Conservation (phyloP, 495 filamentous ascomycete species). For the Penicillium crystallinum region DNA sequence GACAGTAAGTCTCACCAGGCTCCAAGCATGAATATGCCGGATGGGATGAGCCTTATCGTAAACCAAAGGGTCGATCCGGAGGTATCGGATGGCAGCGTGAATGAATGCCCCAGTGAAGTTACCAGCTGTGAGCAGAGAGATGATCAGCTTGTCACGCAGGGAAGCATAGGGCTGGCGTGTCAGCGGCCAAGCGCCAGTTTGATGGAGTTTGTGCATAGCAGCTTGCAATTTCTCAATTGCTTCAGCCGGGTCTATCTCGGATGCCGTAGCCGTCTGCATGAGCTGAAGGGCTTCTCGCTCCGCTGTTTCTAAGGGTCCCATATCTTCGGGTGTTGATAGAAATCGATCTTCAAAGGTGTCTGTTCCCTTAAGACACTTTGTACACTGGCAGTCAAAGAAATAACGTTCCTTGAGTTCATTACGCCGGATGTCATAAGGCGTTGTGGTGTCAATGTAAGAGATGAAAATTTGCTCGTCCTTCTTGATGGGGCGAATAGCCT, state of each 20-base stretch:
- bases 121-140: slow-evolving; percentile 25
- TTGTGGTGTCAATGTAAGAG: slow-evolving; percentile 61
- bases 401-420: slow-evolving; percentile 52
- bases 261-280: slow-evolving; percentile 15
- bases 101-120: slow-evolving; percentile 31
- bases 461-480: slow-evolving; percentile 60
- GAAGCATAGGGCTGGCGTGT: slow-evolving; percentile 39
- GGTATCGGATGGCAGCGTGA: slow-evolving; percentile 35
- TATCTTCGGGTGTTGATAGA: slow-evolving; percentile 7
- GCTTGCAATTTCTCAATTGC: slow-evolving; percentile 20
- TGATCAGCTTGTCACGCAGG: slow-evolving; percentile 35
- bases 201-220: slow-evolving; percentile 21
- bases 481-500: slow-evolving; percentile 43
- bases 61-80: slow-evolving; percentile 34
- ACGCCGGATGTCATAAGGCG: slow-evolving; percentile 42
- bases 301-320: slow-evolving; percentile 12
- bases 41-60: slow-evolving; percentile 38
- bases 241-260: slow-evolving; percentile 9
- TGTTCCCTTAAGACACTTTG: slow-evolving; percentile 41
- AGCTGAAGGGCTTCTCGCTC: slow-evolving; percentile 25
- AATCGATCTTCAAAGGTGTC: slow-evolving; percentile 19
- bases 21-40: slow-evolving; percentile 40
- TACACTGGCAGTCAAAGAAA: slow-evolving; percentile 62
- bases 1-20: slow-evolving; percentile 33
- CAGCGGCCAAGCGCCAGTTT: slow-evolving; percentile 24